Base-by-base conservation (phyloP, 345 rosid species). In the Dimocarpus longan region DNA sequence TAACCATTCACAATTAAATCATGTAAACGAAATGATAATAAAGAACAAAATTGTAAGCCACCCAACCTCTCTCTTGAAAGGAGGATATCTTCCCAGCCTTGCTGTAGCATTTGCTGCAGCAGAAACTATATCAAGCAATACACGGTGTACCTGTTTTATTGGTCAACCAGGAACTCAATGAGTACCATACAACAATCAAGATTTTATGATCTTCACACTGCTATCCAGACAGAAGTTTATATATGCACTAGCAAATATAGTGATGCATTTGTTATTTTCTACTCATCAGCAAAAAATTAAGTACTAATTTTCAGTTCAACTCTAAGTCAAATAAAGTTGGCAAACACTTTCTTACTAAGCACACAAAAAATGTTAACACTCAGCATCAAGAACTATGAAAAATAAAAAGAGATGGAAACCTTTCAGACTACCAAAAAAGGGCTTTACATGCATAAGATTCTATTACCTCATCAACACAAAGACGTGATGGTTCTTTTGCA, bases 31-130 rank as follows among this genome's bases (percentile, higher is more conserved):
- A 28, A 5, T 9, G 60, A 76, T 46, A 66, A 22, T 28, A 56
- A 5, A 9, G 2, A 32, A 50, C 39, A 69, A 50, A 70, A 32
- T 71, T 54, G 66, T 60, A 66, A 24, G 28, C 22, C 71, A 76
- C 18, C 71, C 39, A 80, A 93, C 97, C 93, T 93, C 97, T 90
- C 93, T 86, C 88, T 93, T 91, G 74, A 93, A 91, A 50, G 97
- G 92, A 82, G 95, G 95, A 70, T 93, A 93, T 86, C 95, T 90
- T 81, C 94, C 97, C 79, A 93, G 89, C 77, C 95, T 95, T 39
- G 93, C 90, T 43, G 95, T 93, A 37, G 91, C 87, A 87, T 87
- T 93, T 28, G 94, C 95, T 64, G 97, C 70, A 65, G 97, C 78
- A 78, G 93, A 90, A 73, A 93, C 95, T 68, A 91, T 89, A 85